phyloP scores from a whole-genome alignment of 805 yeast genomes.

The Yueomyces sp. region DNA sequence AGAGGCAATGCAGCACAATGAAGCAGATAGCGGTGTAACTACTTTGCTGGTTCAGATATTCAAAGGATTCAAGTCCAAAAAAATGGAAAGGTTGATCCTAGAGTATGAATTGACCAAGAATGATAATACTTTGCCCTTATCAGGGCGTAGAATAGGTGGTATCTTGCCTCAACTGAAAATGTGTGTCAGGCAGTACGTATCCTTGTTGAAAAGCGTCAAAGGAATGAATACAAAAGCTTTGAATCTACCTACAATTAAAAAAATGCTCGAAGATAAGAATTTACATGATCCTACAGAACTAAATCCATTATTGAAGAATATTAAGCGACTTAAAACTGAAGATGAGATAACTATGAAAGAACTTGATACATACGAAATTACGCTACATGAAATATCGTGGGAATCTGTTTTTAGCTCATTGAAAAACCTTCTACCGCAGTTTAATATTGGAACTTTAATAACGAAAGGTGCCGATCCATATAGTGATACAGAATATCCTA shows the following conservation, averaged over 20 bases:
- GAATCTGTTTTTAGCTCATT: constrained; percentile 15
- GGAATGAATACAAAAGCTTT: background rate
- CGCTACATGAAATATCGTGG: constrained; percentile 18
- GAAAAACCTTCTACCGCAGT: constrained; percentile 25
- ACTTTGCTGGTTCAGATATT: constrained; percentile 39
- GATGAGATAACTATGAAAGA: constrained; percentile 27
- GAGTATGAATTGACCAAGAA: constrained; percentile 44
- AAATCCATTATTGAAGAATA: constrained; percentile 21
- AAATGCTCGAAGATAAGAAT: background rate
- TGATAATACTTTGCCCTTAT: constrained; percentile 10
- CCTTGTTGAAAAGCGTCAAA: constrained; percentile 8
- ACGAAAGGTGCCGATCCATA: constrained; percentile 40
- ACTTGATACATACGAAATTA: constrained; percentile 15
- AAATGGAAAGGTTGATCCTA: constrained; percentile 40
- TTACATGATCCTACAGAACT: background rate
- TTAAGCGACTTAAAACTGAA: constrained; percentile 23
- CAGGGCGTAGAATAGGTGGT: constrained; percentile 8
- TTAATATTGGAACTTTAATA: constrained; percentile 19
- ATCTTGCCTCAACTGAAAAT: constrained; percentile 20
- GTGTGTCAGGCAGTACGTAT: constrained; percentile 7
- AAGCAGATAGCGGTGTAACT: constrained; percentile 47
- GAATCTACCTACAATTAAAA: background rate
- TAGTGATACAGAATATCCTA: constrained; percentile 32
- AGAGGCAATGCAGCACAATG: constrained; percentile 51
- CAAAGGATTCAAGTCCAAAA: constrained; percentile 31